Evolutionary conservation across 257 asterid species (phyloP).

Genomic region (Scutellaria galericulata): DNA sequence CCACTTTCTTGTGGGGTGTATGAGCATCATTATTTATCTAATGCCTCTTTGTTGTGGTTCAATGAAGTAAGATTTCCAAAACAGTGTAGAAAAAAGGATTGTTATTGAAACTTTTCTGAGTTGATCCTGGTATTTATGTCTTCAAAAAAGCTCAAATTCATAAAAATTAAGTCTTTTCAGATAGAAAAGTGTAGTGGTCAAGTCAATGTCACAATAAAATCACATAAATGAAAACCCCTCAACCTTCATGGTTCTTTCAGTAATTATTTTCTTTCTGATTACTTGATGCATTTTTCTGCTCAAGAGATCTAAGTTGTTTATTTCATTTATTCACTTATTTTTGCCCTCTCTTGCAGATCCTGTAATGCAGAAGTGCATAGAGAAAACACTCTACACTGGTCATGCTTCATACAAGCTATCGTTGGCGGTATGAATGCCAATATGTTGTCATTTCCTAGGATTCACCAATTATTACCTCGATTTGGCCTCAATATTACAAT

Average conservation of each 20-base stretch:
- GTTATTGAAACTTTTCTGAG: background rate
- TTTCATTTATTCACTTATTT: slow-evolving; percentile 9
- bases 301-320: slow-evolving; percentile 21
- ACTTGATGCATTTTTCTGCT: slow-evolving; percentile 21
- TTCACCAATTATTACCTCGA: background rate
- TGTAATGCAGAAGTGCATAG: slow-evolving; percentile 73
- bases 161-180: background rate
- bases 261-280: slow-evolving; percentile 19
- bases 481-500: background rate
- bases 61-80: background rate
- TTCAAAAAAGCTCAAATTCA: background rate
- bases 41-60: slow-evolving; percentile 1
- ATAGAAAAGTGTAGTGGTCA: no score
- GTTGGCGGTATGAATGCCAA: slow-evolving; percentile 62
- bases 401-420: slow-evolving; percentile 84
- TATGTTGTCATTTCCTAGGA: slow-evolving; percentile 15
- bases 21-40: no score
- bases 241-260: background rate
- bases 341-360: slow-evolving; percentile 58
- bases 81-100: background rate
- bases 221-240: slow-evolving; percentile 1
- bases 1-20: no score
- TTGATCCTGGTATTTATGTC: slow-evolving; percentile 8
- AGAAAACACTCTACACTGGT: slow-evolving; percentile 71
- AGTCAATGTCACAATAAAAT: no score